Conservation (phyloP, 1,284 basidiomycete genomes). For the Pholiota adiposa region DNA sequence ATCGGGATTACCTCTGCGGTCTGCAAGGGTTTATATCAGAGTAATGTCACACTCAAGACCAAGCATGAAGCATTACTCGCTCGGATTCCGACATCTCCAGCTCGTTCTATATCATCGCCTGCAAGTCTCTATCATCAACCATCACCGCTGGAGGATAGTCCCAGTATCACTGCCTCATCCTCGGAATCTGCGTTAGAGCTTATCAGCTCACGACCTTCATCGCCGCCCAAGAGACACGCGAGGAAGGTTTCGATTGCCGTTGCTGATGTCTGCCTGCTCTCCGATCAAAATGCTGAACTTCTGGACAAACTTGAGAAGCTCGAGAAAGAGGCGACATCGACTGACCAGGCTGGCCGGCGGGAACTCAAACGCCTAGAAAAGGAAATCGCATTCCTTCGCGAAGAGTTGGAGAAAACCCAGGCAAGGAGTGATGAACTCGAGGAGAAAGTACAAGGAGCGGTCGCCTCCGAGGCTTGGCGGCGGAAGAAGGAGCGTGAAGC, state of each 20-base stretch:
- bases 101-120: constrained; percentile 33
- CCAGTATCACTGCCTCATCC: constrained; percentile 17
- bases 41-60: constrained; percentile 67
- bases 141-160: constrained; percentile 14
- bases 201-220: constrained; percentile 26
- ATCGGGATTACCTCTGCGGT: constrained; percentile 68
- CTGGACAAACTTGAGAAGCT: constrained; percentile 74
- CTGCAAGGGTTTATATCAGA: constrained; percentile 70
- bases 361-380: constrained; percentile 75
- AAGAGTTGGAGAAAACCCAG: constrained; percentile 75
- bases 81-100: constrained; percentile 54
- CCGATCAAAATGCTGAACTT: constrained; percentile 83
- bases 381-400: constrained; percentile 71
- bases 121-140: constrained; percentile 27
- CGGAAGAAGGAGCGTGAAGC: constrained; percentile 63
- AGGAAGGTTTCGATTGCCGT: constrained; percentile 69
- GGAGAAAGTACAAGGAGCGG: constrained; percentile 54
- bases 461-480: constrained; percentile 49
- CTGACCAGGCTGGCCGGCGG: constrained; percentile 70
- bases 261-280: constrained; percentile 68
- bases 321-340: constrained; percentile 67
- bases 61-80: constrained; percentile 71
- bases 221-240: constrained; percentile 40
- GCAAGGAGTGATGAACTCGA: constrained; percentile 72
- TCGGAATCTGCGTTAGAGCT: constrained; percentile 24